Evolutionary conservation across 1,284 basidiomycete species (phyloP).

Genomic region (Leccinum fallax): DNA sequence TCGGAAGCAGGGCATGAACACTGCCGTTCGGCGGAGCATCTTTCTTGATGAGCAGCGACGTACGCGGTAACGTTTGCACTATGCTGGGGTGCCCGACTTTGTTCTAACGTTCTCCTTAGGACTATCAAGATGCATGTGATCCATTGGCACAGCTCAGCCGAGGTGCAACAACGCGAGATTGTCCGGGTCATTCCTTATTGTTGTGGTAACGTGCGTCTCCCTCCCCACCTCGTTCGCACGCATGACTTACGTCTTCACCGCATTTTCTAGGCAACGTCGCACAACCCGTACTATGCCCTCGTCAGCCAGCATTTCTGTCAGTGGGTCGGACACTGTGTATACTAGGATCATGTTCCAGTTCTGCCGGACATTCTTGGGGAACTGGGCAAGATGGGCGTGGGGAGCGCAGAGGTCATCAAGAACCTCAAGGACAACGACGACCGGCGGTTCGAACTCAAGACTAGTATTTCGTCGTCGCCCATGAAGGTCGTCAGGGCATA

Average conservation of each 20-base stretch:
- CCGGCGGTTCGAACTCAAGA: slow-evolving; percentile 50
- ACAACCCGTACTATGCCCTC: slow-evolving; percentile 96
- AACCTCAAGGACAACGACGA: slow-evolving; percentile 51
- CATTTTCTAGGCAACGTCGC: slow-evolving; percentile 48
- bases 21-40: slow-evolving; percentile 87
- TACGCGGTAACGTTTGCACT: slow-evolving; percentile 41
- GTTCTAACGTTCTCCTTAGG: slow-evolving; percentile 48
- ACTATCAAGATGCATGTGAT: slow-evolving; percentile 93
- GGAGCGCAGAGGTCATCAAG: slow-evolving; percentile 79
- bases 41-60: slow-evolving; percentile 95
- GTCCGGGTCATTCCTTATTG: slow-evolving; percentile 92
- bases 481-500: slow-evolving; percentile 71
- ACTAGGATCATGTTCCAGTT: slow-evolving; percentile 96
- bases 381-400: slow-evolving; percentile 82
- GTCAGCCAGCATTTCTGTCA: slow-evolving; percentile 77
- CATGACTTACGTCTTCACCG: background rate
- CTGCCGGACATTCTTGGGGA: slow-evolving; percentile 93
- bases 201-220: slow-evolving; percentile 72
- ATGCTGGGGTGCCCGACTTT: background rate
- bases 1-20: slow-evolving; percentile 97
- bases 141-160: slow-evolving; percentile 79
- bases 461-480: slow-evolving; percentile 61
- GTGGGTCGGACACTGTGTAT: slow-evolving; percentile 75
- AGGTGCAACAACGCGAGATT: slow-evolving; percentile 93
- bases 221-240: too few relatives aligned